phyloP scores from a whole-genome alignment of 331 rosid genomes.

The Malus hybrid region DNA sequence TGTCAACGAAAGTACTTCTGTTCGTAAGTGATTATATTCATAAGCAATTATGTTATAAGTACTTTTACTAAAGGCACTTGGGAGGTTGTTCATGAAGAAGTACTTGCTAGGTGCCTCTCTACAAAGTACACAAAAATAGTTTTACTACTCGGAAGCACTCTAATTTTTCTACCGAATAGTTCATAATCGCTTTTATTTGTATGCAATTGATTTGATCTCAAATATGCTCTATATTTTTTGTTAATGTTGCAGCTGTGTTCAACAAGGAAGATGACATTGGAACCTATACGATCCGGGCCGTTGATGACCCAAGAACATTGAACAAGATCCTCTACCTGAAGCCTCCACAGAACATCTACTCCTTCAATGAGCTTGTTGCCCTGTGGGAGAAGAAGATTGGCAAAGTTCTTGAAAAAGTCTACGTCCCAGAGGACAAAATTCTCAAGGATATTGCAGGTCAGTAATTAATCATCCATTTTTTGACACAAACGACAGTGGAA shows the following conservation, averaged over 20 bases:
- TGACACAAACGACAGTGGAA: not conserved
- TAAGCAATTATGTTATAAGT: too few relatives aligned
- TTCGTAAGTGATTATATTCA: too few relatives aligned
- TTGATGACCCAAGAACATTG: constrained; percentile 76
- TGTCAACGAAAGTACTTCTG: too few relatives aligned
- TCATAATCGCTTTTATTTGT: not conserved
- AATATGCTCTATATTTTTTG: not conserved
- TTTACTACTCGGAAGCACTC: too few relatives aligned
- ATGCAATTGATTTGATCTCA: not conserved
- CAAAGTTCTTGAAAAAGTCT: constrained; percentile 51
- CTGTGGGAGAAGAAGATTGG: constrained; percentile 89
- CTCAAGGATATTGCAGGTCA: constrained; percentile 71
- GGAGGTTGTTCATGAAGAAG: too few relatives aligned
- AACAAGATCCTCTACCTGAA: constrained; percentile 73
- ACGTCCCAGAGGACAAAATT: constrained; percentile 61
- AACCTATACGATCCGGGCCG: constrained; percentile 69
- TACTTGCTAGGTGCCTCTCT: too few relatives aligned
- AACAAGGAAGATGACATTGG: constrained; percentile 87
- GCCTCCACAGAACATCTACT: constrained; percentile 60
- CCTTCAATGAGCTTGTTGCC: constrained; percentile 75
- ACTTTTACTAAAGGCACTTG: too few relatives aligned
- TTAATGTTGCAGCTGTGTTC: constrained; percentile 37
- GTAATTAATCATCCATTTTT: not conserved
- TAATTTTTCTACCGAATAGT: too few relatives aligned
- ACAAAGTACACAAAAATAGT: too few relatives aligned